Percentiles rank a stretch among this genome's conserved stretches.
Evolutionary conservation across 495 filamentous ascomycete species (phyloP).

Genomic region (Aspergillus kassunensis): DNA sequence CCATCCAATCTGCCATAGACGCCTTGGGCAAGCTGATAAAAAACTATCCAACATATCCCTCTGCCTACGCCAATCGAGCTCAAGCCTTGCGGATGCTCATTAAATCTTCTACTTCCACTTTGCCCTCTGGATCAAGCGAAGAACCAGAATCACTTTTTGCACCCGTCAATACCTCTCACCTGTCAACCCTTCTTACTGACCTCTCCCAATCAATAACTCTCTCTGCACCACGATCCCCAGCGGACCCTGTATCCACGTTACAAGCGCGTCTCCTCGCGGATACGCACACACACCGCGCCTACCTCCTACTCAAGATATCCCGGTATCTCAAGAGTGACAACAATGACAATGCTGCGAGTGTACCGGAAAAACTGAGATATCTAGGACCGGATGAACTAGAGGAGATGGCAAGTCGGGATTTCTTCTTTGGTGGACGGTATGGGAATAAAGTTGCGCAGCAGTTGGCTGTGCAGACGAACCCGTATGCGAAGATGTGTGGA

Average conservation of each 20-base stretch:
- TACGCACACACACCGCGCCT: slow-evolving; percentile 73
- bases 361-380: slow-evolving; percentile 31
- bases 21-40: slow-evolving; percentile 52
- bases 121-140: slow-evolving; percentile 7
- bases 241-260: slow-evolving; percentile 51
- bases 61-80: slow-evolving; percentile 72
- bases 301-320: slow-evolving; percentile 61
- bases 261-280: slow-evolving; percentile 62
- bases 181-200: slow-evolving; percentile 52
- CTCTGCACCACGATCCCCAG: slow-evolving; percentile 51
- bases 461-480: slow-evolving; percentile 77
- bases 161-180: not conserved
- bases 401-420: slow-evolving; percentile 68
- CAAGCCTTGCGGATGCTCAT: slow-evolving; percentile 59
- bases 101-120: slow-evolving; percentile 12
- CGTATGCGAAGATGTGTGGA: slow-evolving; percentile 84
- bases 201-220: slow-evolving; percentile 64
- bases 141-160: not conserved
- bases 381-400: slow-evolving; percentile 58
- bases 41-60: slow-evolving; percentile 63
- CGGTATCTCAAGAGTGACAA: slow-evolving; percentile 32
- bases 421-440: slow-evolving; percentile 70
- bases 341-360: not conserved
- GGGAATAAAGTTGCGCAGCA: slow-evolving; percentile 74
- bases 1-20: slow-evolving; percentile 28